Evolutionary conservation across 2,329 filamentous ascomycete species (phyloP).

Genomic region (Zelopaecilomyces penicillatus): DNA sequence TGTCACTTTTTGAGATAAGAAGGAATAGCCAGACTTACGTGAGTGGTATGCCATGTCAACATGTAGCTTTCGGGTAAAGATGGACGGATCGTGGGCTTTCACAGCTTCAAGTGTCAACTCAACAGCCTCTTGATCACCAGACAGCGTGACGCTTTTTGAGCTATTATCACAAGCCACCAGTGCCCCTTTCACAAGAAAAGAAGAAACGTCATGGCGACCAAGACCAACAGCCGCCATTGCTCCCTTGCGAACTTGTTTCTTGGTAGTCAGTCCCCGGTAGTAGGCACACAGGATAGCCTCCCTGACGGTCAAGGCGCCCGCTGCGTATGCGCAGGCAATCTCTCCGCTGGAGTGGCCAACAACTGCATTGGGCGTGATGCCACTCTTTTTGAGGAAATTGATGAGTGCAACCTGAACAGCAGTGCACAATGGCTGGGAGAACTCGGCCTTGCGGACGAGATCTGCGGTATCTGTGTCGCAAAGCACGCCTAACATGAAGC

Average conservation of each 20-base stretch:
- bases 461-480: neutral
- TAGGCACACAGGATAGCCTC: conserved; percentile 38
- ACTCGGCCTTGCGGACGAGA: conserved; percentile 20
- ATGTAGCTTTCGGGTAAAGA: no score
- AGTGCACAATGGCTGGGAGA: conserved; percentile 30
- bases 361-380: conserved; percentile 25
- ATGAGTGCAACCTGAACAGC: conserved; percentile 35
- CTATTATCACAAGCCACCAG: conserved; percentile 5
- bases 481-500: no score
- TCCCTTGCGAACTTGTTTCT: conserved; percentile 1
- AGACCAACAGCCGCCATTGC: conserved; percentile 4
- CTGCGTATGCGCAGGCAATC: conserved; percentile 33
- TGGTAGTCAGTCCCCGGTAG: conserved; percentile 25
- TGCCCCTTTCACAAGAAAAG: neutral
- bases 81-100: no score
- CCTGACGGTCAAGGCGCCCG: conserved; percentile 31
- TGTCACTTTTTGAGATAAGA: no score
- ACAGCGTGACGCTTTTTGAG: conserved; percentile 3
- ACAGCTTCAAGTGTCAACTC: no score
- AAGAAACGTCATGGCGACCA: neutral
- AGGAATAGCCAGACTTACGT: no score
- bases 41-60: no score
- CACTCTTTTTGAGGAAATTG: conserved; percentile 30
- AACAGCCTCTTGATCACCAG: neutral
- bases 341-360: conserved; percentile 36